phyloP scores from a whole-genome alignment of 2,329 filamentous ascomycete genomes.

The Pseudogymnoascus verrucosus region DNA sequence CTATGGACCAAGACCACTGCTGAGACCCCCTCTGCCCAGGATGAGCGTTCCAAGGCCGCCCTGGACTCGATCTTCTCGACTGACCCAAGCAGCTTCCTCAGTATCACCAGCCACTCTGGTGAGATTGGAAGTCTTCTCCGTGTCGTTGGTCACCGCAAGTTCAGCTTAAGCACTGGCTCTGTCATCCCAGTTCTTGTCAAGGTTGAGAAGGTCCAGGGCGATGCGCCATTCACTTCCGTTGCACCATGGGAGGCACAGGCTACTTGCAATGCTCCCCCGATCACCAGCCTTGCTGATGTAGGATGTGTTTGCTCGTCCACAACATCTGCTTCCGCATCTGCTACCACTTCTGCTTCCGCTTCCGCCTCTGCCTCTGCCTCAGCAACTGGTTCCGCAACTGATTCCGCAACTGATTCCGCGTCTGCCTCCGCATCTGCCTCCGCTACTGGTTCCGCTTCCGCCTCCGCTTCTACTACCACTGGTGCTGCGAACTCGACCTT shows the following conservation, averaged over 20 bases:
- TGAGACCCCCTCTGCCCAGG: conserved; percentile 40
- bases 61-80: conserved; percentile 49
- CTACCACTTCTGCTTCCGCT: neutral
- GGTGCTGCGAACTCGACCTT: neutral
- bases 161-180: conserved; percentile 56
- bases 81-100: conserved; percentile 48
- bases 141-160: conserved; percentile 53
- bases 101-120: conserved; percentile 52
- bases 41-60: conserved; percentile 39
- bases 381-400: neutral
- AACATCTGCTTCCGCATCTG: neutral
- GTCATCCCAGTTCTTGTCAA: conserved; percentile 61
- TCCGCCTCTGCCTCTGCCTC: neutral
- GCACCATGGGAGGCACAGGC: conserved; percentile 32
- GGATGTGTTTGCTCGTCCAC: conserved; percentile 14
- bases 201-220: conserved; percentile 38
- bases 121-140: conserved; percentile 44
- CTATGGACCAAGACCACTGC: conserved; percentile 37
- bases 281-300: conserved; percentile 32
- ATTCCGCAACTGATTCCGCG: neutral
- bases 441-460: neutral
- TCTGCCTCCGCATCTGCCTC: neutral
- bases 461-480: neutral
- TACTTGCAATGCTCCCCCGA: conserved; percentile 38
- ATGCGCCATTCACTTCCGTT: conserved; percentile 26